A percentile compares a stretch with the other conserved stretches of the same genome.
Conservation (phyloP, 148 eudicot species). For the Chenopodium formosanum region DNA sequence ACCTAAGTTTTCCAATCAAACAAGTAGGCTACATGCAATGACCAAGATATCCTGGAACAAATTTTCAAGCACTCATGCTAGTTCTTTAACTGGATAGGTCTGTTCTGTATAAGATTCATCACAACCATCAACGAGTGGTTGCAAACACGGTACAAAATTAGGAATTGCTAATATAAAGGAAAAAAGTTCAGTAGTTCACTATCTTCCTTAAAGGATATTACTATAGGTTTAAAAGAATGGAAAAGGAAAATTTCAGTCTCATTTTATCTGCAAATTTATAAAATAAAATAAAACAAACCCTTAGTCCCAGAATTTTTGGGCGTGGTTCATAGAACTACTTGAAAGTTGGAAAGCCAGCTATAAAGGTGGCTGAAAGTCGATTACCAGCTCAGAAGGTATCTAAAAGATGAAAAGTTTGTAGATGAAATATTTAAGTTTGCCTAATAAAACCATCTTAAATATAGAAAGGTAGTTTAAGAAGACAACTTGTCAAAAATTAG, state of each 20-base stretch:
- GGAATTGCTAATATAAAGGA: background rate
- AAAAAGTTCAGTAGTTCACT: background rate
- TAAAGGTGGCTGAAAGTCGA: background rate
- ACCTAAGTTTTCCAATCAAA: background rate
- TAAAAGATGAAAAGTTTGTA: background rate
- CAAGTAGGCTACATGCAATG: background rate
- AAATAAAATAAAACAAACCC: background rate
- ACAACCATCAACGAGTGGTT: background rate
- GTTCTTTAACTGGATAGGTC: background rate
- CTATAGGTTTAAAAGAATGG: no score
- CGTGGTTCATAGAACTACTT: background rate
- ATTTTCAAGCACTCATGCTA: background rate
- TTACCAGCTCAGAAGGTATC: background rate
- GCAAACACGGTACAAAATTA: conserved; percentile 6
- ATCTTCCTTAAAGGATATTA: background rate
- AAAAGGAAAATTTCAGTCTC: background rate
- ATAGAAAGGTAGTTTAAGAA: background rate
- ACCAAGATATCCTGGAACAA: background rate
- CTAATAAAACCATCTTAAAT: background rate
- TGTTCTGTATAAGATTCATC: background rate
- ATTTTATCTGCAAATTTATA: no score
- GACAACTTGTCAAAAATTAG: no score
- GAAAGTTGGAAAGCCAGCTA: background rate
- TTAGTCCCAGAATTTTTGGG: background rate
- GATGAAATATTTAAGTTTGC: background rate